Evolutionary conservation across 768 basidiomycete species (phyloP).

Genomic region (Hericium rajendrae): DNA sequence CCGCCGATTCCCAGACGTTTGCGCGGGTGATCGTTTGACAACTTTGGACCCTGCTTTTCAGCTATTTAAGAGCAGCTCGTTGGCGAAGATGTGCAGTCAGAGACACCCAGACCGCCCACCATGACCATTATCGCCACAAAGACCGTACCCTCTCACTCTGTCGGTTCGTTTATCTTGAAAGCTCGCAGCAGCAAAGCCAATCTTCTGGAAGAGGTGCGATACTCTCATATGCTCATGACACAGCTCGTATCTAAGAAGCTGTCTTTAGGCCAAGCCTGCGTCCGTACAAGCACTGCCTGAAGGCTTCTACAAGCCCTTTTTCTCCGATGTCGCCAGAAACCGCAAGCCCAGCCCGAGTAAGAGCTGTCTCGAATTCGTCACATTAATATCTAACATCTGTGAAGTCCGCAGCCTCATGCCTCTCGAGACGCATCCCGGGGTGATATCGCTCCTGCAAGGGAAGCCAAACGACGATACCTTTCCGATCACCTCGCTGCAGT

Average conservation of each 20-base stretch:
- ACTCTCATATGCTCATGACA: too few relatives aligned
- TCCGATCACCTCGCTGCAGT: slow-evolving; percentile 76
- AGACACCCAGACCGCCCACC: too few relatives aligned
- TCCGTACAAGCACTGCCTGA: slow-evolving; percentile 29
- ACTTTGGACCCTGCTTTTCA: too few relatives aligned
- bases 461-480: slow-evolving; percentile 86
- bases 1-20: too few relatives aligned
- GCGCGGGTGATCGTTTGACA: too few relatives aligned
- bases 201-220: too few relatives aligned
- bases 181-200: too few relatives aligned
- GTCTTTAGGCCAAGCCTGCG: not conserved
- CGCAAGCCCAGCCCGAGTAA: slow-evolving; percentile 48
- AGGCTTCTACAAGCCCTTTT: slow-evolving; percentile 46
- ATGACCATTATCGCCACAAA: too few relatives aligned
- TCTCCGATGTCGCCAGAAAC: slow-evolving; percentile 54
- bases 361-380: slow-evolving; percentile 15
- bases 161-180: too few relatives aligned
- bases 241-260: not conserved
- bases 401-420: slow-evolving; percentile 57
- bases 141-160: too few relatives aligned
- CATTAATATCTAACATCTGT: not conserved
- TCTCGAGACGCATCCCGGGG: slow-evolving; percentile 66
- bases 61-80: too few relatives aligned
- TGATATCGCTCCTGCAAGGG: slow-evolving; percentile 79
- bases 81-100: too few relatives aligned